A percentile compares a stretch with the other conserved stretches of the same genome.
Conservation (phyloP, 1,284 basidiomycete genomes). For the Heliocybe sulcata region DNA sequence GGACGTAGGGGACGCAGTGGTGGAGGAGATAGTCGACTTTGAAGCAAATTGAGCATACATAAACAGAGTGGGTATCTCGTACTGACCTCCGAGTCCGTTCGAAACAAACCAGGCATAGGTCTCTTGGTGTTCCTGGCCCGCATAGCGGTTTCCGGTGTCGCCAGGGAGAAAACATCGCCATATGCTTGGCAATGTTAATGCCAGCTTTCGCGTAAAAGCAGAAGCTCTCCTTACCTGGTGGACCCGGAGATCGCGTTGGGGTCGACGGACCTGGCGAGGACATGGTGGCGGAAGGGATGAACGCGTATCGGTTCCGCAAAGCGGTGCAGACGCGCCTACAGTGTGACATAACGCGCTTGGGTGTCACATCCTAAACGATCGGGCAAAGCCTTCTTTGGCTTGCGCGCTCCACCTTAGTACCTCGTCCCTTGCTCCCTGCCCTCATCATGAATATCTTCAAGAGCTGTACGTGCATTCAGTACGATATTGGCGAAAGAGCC, state of each 20-base stretch:
- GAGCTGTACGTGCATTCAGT: constrained; percentile 58
- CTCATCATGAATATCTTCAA: constrained; percentile 71
- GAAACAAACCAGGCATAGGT: constrained; percentile 13
- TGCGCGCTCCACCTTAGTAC: too few relatives aligned
- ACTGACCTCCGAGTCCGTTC: constrained; percentile 8
- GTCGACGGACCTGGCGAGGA: constrained; percentile 9
- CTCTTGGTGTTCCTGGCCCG: neutral
- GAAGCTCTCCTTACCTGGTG: neutral
- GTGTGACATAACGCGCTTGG: constrained; percentile 13
- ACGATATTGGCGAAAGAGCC: constrained; percentile 7
- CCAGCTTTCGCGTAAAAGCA: too few relatives aligned
- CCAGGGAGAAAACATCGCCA: neutral
- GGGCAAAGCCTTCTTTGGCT: neutral
- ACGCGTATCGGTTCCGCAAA: neutral
- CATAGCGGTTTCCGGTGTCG: neutral
- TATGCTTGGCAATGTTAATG: neutral
- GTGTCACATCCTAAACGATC: neutral
- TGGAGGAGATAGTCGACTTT: neutral
- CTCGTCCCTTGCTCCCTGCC: constrained; percentile 9
- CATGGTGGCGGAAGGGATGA: constrained; percentile 7
- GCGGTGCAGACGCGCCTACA: constrained; percentile 3
- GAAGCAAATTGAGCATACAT: neutral
- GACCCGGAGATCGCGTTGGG: neutral
- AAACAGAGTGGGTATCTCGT: constrained; percentile 13
- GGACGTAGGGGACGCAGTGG: neutral